Base-by-base conservation (phyloP, 2,329 filamentous ascomycete genomes). In the Ophiognomonia clavigignenti-juglandacearum region DNA sequence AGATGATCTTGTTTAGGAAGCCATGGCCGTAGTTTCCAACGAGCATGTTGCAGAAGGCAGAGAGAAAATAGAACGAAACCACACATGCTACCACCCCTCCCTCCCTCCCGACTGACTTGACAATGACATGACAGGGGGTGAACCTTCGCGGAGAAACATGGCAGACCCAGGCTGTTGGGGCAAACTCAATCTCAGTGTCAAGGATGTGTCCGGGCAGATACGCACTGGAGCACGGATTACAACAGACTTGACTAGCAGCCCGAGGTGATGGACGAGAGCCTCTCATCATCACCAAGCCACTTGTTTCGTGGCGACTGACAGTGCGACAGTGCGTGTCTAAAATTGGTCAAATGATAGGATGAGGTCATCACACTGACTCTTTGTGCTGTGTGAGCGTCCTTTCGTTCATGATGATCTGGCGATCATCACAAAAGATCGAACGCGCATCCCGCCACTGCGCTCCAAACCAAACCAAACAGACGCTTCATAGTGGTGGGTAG, bases 1-100 rank as follows among this genome's bases (percentile, higher is more conserved):
- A 39, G 35, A 38, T 48, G 34, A 38, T 41, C 7, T 26, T 16
- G 40, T 44, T 44, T 51, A 23, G 40, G 48, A 41, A 9, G 40
- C 29, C 37, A 23, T 20, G 36, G 39, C 48, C 44, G 43, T 43
- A 39, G 45, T 40, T 40, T 43, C 36, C 20, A 27, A 35, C 32
- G n/a, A 18, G 40, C 32, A 38, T 45, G 44, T 38, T 39, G 37
- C 32, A 44, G 24, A 18, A 43, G 24, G 19, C 18, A 31, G n/a
- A n/a, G n/a, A 18, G 4, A 9, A 10, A 35, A 10, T 14, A 14
- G 4, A 20, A 31, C 22, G 4, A 34, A 36, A 22, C 13, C 16
- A 23, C 4, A 14, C 19, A n/a, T 11, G 16, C 13, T 26, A 9
- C n/a, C 26, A 22, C 11, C 40, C 20, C n/a, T 22, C 20, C 18